Base-by-base conservation (phyloP, 805 yeast genomes). In the Myxozyma sirexii region DNA sequence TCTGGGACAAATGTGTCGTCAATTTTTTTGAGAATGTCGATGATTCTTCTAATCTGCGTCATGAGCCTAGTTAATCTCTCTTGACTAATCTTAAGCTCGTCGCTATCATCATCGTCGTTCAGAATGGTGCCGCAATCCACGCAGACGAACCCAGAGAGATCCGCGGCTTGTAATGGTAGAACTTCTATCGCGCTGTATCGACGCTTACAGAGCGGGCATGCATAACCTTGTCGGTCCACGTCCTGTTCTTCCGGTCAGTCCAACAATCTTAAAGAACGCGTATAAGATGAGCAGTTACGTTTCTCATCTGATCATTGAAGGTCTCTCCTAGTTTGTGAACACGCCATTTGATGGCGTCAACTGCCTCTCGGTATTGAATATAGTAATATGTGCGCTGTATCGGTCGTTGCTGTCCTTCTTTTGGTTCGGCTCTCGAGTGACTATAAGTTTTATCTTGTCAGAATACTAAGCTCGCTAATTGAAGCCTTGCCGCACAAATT, bases 281-380 rank as follows among this genome's bases (percentile, higher is more conserved):
- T 1, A n/a, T 41, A 21, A 21, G 3, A 17, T 13, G 27, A 12
- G 17, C 27, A 37, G 49, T 15, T 43, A 67, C 70, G 39, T 85
- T 88, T 53, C 90, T 85, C 75, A 93, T 82, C 69, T 91, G 96
- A 64, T 87, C 89, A 70, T 90, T 90, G 57, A 92, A 79, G 56
- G 80, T 73, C 67, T 86, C 86, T 13, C 90, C 97, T 27, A 94
- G 81, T 48, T 88, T 83, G 72, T 93, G 97, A 60, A 93, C 88
- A 70, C 92, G 91, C 98, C 98, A 94, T 74, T 94, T 94, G 71
- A 94, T 84, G 2, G 97, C 84, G 75, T 94, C 99, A 42, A 94
- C 89, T 0, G 98, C 96, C 72, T 91, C 96, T 2, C 97, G 90
- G 71, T 83, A 84, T 70, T 90, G 97, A 56, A 93, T 86, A 73